These are phyloP conservation scores for Magnolia officinalis DNA, from an alignment of 164 flowering plant species.

Conservation along the genomic window DNA sequence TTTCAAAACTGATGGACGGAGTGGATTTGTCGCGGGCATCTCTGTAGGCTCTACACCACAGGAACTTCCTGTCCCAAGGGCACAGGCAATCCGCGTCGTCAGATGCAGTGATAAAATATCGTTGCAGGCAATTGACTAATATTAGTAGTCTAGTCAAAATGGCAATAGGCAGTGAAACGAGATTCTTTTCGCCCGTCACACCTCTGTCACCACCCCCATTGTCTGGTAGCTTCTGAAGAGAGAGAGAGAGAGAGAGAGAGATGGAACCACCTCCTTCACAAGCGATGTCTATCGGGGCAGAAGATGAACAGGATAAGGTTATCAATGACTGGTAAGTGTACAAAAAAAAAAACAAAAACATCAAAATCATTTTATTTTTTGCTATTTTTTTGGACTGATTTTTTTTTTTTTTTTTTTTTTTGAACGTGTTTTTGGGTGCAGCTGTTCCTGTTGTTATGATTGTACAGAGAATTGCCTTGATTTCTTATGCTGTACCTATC, in stretches of 20 bases:
- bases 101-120: no score
- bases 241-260: conserved; percentile 23
- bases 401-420: no score
- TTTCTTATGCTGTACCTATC: conserved; percentile 33
- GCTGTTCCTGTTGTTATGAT: conserved; percentile 56
- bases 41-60: no score
- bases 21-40: no score
- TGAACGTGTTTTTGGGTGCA: conserved; percentile 20
- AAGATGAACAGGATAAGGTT: conserved; percentile 42
- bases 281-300: conserved; percentile 17
- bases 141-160: no score
- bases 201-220: not conserved
- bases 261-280: conserved; percentile 63
- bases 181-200: not conserved
- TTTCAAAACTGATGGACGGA: no score
- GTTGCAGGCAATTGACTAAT: no score
- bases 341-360: not conserved
- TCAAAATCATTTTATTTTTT: conserved; percentile 1
- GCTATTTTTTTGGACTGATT: not conserved
- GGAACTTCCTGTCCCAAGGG: no score
- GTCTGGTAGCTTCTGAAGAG: not conserved
- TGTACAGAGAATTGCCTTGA: conserved; percentile 40
- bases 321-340: conserved; percentile 43
- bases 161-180: not conserved
- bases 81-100: no score